These are phyloP conservation scores for Wickerhamomyces pijperi DNA, from an alignment of 805 yeast species.

Conservation along the genomic window DNA sequence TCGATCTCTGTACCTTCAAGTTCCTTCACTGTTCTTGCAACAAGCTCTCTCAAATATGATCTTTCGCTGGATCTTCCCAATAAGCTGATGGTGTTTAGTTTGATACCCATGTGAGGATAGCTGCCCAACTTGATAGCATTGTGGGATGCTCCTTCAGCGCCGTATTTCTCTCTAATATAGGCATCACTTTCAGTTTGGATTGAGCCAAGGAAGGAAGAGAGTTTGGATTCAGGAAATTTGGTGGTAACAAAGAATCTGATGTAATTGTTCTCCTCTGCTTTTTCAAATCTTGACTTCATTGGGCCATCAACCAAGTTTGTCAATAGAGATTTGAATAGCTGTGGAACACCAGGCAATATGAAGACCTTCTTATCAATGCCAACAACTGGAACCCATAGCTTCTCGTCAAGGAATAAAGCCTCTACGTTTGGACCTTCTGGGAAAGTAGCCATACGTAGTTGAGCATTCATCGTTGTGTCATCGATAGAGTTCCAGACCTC, in stretches of 20 bases:
- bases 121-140: conserved; percentile 52
- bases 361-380: conserved; percentile 53
- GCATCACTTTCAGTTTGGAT: conserved; percentile 32
- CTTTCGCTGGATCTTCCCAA: conserved; percentile 40
- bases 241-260: conserved; percentile 55
- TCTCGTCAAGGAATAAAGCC: conserved; percentile 35
- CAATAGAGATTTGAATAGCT: conserved; percentile 48
- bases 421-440: conserved; percentile 37
- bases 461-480: conserved; percentile 43
- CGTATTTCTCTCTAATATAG: conserved; percentile 19
- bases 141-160: neutral
- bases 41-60: conserved; percentile 31
- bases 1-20: conserved; percentile 49
- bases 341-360: conserved; percentile 80
- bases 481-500: conserved; percentile 24
- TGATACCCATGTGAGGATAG: conserved; percentile 66
- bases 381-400: conserved; percentile 80
- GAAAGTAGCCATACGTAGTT: conserved; percentile 69
- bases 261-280: conserved; percentile 14
- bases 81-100: conserved; percentile 61
- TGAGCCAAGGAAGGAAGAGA: conserved; percentile 51
- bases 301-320: conserved; percentile 25
- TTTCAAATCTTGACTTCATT: conserved; percentile 25
- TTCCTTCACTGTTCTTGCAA: conserved; percentile 30
- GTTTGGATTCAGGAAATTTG: conserved; percentile 43